Base-by-base conservation (phyloP, 2,329 filamentous ascomycete genomes). In the Aureobasidium leucospermi region DNA sequence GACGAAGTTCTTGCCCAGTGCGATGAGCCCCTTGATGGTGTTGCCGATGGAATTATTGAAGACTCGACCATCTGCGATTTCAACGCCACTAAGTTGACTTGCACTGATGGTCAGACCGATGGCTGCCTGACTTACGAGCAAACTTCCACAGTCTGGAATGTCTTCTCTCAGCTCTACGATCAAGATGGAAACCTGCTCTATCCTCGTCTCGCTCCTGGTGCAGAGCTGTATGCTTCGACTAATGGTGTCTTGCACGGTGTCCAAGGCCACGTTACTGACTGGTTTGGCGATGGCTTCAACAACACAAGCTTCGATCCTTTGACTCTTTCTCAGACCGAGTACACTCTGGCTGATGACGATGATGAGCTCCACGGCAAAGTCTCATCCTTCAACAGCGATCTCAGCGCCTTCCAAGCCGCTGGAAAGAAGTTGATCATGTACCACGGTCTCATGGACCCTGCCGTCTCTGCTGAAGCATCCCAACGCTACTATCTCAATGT, bases 191-290 rank as follows among this genome's bases (percentile, higher is more conserved):
- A 71, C 4, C 67, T 81, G 1, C 71, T 81, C 15, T 82, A 77
- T 65, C 79, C 80, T 1, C 71, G 75, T n/a, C 74, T 81, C 66
- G 74, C 79, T 52, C 79, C 77, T 6, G 79, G 79, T 15, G 72
- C 73, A 13, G 76, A 79, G 63, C 63, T 74, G 7, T 63, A 70
- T 7, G 74, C 75, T 4, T 70, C 73, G 19, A 62, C 63, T 0
- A 62, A 76, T 65, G 65, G 69, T 8, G 63, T 77, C 10, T 74
- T 78, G 55, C 71, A 67, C 42, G 77, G 77, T 61, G 69, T 76
- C 1, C 79, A 78, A 64, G 63, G 65, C 2, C 78, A 77, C 62
- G 74, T 75, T 4, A 65, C 66, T 8, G 76, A 80, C 65, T 82
- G 77, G 78, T 79, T 78, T 69, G 72, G 71, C 39, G 80, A 70